Evolutionary conservation across 306 rosid genomes (phyloP), one percentile per base, ranked within the genome.

Genomic region (Sicyos baderoa): DNA sequence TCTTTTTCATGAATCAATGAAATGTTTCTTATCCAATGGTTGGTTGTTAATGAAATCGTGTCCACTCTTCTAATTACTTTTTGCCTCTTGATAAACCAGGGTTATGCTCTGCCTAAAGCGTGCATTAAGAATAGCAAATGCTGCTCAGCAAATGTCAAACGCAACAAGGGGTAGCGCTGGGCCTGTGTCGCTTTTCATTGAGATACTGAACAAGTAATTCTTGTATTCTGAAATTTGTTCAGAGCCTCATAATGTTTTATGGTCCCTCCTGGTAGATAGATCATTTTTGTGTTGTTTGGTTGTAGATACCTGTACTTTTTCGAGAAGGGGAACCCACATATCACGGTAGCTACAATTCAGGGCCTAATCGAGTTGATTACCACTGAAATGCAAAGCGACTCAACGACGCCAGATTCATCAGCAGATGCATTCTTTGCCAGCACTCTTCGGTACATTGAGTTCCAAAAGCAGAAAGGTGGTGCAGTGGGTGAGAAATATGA

Each of bases 401-500:
- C 84, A 9, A 61, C 87, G 6, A 67, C 89, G 2, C 53, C 84
- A 66, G 96, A 89, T 76, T 86, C 90, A n/a, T 79, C 88, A 8
- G 85, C 95, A 2, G 87, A 84, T 76, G 96, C 97, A 60, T 89
- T 89, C 88, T 84, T 92, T 51, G 95, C 96, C 50, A 84, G 95
- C 82, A 92, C 97, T 2, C 52, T 83, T 78, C 85, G 96, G 66
- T 89, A 87, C 79, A 83, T 92, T 21, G 85, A 92, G 78, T 86
- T 87, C 77, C 97, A 92, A 83, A 92, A 92, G 74, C 95, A 89
- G 80, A 89, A 92, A 80, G 97, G 95, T 0, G 97, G 97, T 16
- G 76, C 85, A 0, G 90, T 92, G 17, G 89, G 97, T 14, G 95
- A 92, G 77, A 92, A 86, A 74, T 92, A 87, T 63, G 97, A 89